Evolutionary conservation across 371 early-diverging fungal genomes (phyloP).

Genomic region (Rhizopus stolonifer): DNA sequence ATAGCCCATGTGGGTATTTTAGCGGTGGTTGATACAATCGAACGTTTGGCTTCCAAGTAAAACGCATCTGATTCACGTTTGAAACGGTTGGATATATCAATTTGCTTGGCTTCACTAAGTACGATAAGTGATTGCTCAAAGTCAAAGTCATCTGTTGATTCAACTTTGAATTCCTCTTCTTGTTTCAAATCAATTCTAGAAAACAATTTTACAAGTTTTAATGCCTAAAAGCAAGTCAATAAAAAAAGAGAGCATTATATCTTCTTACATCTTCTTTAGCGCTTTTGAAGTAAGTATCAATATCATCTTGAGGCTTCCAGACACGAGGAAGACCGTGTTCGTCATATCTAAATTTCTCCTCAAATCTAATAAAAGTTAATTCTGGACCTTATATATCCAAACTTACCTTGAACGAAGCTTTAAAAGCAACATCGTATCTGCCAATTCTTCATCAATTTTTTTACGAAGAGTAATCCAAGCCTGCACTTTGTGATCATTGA

Average conservation of each 20-base stretch:
- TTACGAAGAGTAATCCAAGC: slow-evolving; percentile 76
- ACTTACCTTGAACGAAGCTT: slow-evolving; percentile 64
- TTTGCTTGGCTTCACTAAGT: slow-evolving; percentile 67
- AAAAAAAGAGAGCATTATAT: no score
- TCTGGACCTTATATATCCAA: background rate
- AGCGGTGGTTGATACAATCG: slow-evolving; percentile 83
- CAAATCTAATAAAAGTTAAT: slow-evolving; percentile 55
- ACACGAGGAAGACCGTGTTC: slow-evolving; percentile 89
- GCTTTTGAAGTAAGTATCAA: slow-evolving; percentile 78
- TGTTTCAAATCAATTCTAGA: slow-evolving; percentile 54
- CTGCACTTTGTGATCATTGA: slow-evolving; percentile 55
- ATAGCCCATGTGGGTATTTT: slow-evolving; percentile 90
- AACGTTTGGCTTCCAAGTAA: slow-evolving; percentile 94
- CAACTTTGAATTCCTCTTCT: slow-evolving; percentile 40
- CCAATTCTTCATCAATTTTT: slow-evolving; percentile 77
- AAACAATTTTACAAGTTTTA: slow-evolving; percentile 65
- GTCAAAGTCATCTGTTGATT: slow-evolving; percentile 60
- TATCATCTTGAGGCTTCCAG: slow-evolving; percentile 94
- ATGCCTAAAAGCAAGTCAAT: slow-evolving; percentile 33
- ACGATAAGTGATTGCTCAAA: slow-evolving; percentile 61
- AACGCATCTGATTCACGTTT: slow-evolving; percentile 87
- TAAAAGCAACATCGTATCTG: slow-evolving; percentile 76
- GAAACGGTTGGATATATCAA: slow-evolving; percentile 80
- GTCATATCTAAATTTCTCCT: slow-evolving; percentile 92
- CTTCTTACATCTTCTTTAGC: slow-evolving; percentile 65